Evolutionary conservation across 139 green algal genomes (phyloP).

Genomic region (Ettlia oleoabundans): DNA sequence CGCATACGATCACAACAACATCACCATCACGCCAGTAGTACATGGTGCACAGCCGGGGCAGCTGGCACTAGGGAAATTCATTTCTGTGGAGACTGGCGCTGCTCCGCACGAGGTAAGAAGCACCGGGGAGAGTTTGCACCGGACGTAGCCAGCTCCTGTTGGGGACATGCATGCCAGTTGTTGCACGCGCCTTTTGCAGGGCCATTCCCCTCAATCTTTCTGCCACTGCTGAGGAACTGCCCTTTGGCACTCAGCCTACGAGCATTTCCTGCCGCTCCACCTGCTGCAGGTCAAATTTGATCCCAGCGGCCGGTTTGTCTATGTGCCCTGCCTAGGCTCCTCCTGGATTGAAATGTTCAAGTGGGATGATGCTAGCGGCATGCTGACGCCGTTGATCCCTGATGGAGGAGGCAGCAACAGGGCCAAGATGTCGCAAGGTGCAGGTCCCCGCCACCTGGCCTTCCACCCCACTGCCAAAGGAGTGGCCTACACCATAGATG

Average conservation of each 20-base stretch:
- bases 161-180: too few relatives aligned
- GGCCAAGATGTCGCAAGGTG: not conserved
- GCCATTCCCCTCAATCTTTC: too few relatives aligned
- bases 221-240: too few relatives aligned
- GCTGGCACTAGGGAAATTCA: not conserved
- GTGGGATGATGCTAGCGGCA: not conserved
- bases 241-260: too few relatives aligned
- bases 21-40: not conserved
- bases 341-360: not conserved
- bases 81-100: not conserved
- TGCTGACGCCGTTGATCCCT: not conserved
- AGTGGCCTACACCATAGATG: not conserved
- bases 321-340: not conserved
- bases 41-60: not conserved
- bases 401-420: not conserved
- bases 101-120: not conserved
- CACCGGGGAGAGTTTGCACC: too few relatives aligned
- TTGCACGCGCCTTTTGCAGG: too few relatives aligned
- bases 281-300: not conserved
- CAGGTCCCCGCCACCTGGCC: not conserved
- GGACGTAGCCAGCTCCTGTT: too few relatives aligned
- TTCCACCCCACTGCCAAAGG: not conserved
- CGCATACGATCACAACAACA: not conserved
- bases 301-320: not conserved
- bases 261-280: not conserved